Evolutionary conservation across 2,329 filamentous ascomycete genomes (phyloP), one percentile per base, ranked within the genome.

Genomic region (Cadophora sp.): DNA sequence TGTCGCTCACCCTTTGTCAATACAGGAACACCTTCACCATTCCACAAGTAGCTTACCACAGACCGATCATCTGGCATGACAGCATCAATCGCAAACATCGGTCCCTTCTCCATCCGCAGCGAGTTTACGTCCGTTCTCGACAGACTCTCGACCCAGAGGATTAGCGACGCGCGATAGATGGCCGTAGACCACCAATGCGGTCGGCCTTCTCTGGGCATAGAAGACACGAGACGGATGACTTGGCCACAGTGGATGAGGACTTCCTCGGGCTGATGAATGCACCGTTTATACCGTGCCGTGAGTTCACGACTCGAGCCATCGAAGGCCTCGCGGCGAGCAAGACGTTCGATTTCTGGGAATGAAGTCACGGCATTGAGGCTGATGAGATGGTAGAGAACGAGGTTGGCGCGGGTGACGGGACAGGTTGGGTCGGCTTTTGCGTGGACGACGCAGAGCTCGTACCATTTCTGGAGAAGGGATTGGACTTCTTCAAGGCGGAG

Each of bases 141-240:
- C 65, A 90, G 78, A 72, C 87, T 86, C 72, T 91, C 87, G 2
- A 85, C 82, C 89, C 88, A 91, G 2, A 90, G 80, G 50, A 89
- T 84, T 66, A 91, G 80, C 4, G 84, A 84, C 1, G 85, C 89
- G n/a, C 91, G 87, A 76, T 92, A 92, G 50, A 92, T 81, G 3
- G 89, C 90, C 1, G 84, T 86, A n/a, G 88, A 81, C 90, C 90
- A 92, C 90, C 90, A 93, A 46, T 84, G 86, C 6, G 90, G 90
- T 26, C 89, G 85, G 3, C 86, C 82, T 60, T 87, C 85, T 34
- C 81, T 79, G 1, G 87, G 84, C 85, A 92, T 91, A 16, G 81
- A 80, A 7, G 85, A 82, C 48, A 92, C 79, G 12, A 91, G 81
- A 3, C 88, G 84, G 53, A 91, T 80, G 3, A 92, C 84, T 78